These are phyloP conservation scores for Kewa caespitosa DNA, from an alignment of 179 eudicot species.

Conservation along the genomic window DNA sequence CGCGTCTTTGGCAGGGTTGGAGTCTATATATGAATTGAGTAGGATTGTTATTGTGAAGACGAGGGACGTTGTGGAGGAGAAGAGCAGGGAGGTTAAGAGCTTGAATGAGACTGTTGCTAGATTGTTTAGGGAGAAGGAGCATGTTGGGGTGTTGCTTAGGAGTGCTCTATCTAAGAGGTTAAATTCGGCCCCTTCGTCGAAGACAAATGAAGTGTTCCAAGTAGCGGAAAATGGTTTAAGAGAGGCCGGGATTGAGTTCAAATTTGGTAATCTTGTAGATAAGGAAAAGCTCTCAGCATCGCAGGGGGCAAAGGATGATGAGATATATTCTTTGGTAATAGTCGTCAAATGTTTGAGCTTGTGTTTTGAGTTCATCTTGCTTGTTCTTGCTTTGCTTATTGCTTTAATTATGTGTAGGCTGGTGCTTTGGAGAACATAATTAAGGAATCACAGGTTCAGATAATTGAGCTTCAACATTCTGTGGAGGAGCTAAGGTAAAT, in stretches of 20 bases:
- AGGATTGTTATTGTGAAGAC: slow-evolving; percentile 55
- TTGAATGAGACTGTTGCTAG: slow-evolving; percentile 70
- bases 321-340: slow-evolving; percentile 82
- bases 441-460: slow-evolving; percentile 88
- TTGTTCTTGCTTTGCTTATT: slow-evolving; percentile 13
- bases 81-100: slow-evolving; percentile 64
- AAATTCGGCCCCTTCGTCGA: slow-evolving; percentile 54
- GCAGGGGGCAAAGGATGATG: slow-evolving; percentile 67
- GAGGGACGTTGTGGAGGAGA: slow-evolving; percentile 61
- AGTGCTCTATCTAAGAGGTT: slow-evolving; percentile 80
- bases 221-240: slow-evolving; percentile 85
- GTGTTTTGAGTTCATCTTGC: not conserved
- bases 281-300: slow-evolving; percentile 33
- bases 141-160: slow-evolving; percentile 78
- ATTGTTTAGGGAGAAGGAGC: slow-evolving; percentile 85
- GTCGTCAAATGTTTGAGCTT: not conserved
- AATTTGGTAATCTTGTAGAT: slow-evolving; percentile 51
- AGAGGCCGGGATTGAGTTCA: slow-evolving; percentile 78
- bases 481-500: slow-evolving; percentile 84
- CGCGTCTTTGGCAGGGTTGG: slow-evolving; percentile 92
- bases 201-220: slow-evolving; percentile 70
- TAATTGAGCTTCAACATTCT: slow-evolving; percentile 86
- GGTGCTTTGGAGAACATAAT: slow-evolving; percentile 93
- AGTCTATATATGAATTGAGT: slow-evolving; percentile 67
- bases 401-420: slow-evolving; percentile 54